phyloP scores from a whole-genome alignment of 345 rosid genomes.

The Brassica cretica region DNA sequence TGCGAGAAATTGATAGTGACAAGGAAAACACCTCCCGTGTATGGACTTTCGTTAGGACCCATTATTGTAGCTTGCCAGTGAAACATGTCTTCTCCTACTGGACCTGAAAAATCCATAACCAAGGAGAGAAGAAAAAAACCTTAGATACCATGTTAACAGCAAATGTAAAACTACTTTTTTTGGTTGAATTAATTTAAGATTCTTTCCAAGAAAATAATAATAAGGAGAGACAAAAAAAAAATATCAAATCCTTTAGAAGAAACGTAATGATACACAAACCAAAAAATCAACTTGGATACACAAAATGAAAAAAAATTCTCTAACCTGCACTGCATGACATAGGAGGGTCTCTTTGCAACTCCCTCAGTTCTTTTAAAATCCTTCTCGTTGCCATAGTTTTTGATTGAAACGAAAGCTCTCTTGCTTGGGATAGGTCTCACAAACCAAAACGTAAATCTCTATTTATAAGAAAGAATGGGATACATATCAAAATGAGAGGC shows the following conservation, averaged over 20 bases:
- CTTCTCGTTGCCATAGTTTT: constrained; percentile 56
- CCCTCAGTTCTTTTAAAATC: constrained; percentile 65
- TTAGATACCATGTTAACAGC: no score
- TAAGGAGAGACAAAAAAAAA: not conserved
- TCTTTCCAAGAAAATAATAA: no score
- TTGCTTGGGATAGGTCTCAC: not conserved
- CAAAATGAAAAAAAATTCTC: not conserved
- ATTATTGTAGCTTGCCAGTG: constrained; percentile 79
- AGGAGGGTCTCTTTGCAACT: constrained; percentile 72
- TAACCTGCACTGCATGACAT: constrained; percentile 75
- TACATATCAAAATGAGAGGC: constrained; percentile 15
- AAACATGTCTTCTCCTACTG: constrained; percentile 67
- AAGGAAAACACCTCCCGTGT: constrained; percentile 69
- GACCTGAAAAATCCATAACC: constrained; percentile 40
- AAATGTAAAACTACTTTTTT: no score
- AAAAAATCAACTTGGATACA: not conserved
- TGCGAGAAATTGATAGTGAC: constrained; percentile 62
- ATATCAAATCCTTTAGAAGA: not conserved
- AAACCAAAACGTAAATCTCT: constrained; percentile 7
- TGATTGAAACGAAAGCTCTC: not conserved
- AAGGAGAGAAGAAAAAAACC: not conserved
- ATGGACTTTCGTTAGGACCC: constrained; percentile 68
- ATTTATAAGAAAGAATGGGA: constrained; percentile 1
- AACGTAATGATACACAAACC: not conserved
- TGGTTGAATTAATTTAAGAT: no score